A percentile compares a stretch with the other conserved stretches of the same genome.
phyloP scores from a whole-genome alignment of 2,329 filamentous ascomycete genomes.

The Polychaeton citri region DNA sequence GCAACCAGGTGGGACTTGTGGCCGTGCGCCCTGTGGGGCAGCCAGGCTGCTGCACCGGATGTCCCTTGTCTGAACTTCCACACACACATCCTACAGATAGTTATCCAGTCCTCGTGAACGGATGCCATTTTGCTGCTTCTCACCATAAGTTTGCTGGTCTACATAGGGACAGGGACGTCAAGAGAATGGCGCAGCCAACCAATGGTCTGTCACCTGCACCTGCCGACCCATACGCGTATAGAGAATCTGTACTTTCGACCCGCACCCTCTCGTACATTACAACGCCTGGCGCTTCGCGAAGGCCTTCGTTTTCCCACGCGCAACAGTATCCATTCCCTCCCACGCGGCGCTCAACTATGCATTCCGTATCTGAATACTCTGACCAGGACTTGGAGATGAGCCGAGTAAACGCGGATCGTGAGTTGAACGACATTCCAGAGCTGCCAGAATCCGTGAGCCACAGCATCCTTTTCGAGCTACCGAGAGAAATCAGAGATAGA shows the following conservation, averaged over 20 bases:
- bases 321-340: constrained; percentile 7
- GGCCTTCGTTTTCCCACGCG: too few relatives aligned
- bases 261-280: constrained; percentile 21
- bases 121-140: too few relatives aligned
- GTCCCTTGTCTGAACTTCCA: too few relatives aligned
- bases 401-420: constrained; percentile 1
- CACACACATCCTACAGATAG: too few relatives aligned
- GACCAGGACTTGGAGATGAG: constrained; percentile 15
- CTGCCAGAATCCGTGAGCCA: constrained; percentile 17
- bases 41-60: too few relatives aligned
- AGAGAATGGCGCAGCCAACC: not conserved
- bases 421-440: constrained; percentile 6
- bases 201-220: not conserved
- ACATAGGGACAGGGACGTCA: too few relatives aligned
- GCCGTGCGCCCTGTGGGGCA: too few relatives aligned
- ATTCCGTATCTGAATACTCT: constrained; percentile 12
- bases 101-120: too few relatives aligned
- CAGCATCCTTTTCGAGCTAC: constrained; percentile 20
- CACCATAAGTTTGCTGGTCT: too few relatives aligned
- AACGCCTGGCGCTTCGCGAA: constrained; percentile 7
- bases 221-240: constrained; percentile 6
- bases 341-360: constrained; percentile 8
- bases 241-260: constrained; percentile 21
- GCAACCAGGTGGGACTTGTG: too few relatives aligned
- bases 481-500: constrained; percentile 22